These are phyloP conservation scores for Zhuliangozyma blackwelliae DNA, from an alignment of 1,139 yeast genomes.

Conservation along the genomic window DNA sequence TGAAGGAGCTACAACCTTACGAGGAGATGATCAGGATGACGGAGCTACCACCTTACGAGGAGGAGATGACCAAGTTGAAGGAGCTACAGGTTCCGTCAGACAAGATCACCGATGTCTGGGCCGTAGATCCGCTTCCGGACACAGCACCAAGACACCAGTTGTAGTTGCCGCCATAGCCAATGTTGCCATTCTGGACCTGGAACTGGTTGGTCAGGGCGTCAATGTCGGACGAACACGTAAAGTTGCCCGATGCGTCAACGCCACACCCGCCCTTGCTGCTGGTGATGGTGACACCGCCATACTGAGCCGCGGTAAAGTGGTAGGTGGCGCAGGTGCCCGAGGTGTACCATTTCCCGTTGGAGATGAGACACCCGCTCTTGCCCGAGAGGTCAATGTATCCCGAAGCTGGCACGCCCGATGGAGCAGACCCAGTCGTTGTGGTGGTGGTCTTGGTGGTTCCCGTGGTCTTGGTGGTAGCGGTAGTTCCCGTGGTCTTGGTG, in stretches of 20 bases:
- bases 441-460: slow-evolving; percentile 9
- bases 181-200: slow-evolving; percentile 36
- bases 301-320: slow-evolving; percentile 34
- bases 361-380: slow-evolving; percentile 72
- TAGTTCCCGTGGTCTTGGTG: slow-evolving; percentile 8
- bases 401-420: slow-evolving; percentile 28
- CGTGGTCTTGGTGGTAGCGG: background rate
- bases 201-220: slow-evolving; percentile 47
- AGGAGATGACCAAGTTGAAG: slow-evolving; percentile 6
- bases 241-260: slow-evolving; percentile 27
- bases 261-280: slow-evolving; percentile 77
- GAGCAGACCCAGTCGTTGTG: slow-evolving; percentile 3
- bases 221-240: slow-evolving; percentile 29
- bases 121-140: slow-evolving; percentile 36
- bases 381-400: slow-evolving; percentile 50
- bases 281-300: slow-evolving; percentile 66
- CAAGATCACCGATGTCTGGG: slow-evolving; percentile 52
- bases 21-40: slow-evolving; percentile 6
- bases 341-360: slow-evolving; percentile 79
- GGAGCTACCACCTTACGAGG: slow-evolving; percentile 16
- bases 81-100: slow-evolving; percentile 39
- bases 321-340: slow-evolving; percentile 86
- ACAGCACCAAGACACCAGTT: slow-evolving; percentile 49
- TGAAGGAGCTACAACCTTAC: slow-evolving; percentile 23
- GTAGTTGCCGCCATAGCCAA: slow-evolving; percentile 62